Conservation (phyloP, 2,329 filamentous ascomycete species). For the Calonectria pseudoturangicola region DNA sequence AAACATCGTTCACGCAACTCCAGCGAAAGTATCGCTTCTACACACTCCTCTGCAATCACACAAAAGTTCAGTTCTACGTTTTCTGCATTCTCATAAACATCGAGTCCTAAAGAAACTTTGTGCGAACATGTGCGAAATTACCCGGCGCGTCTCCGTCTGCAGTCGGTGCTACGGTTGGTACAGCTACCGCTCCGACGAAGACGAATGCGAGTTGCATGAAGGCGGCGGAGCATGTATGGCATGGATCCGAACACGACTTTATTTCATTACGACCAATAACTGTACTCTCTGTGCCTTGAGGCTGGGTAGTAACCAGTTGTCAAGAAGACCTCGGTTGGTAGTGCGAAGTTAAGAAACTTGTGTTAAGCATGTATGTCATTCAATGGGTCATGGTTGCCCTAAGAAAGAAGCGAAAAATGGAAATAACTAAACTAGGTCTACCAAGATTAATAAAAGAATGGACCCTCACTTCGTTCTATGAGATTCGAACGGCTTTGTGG, state of each 20-base stretch:
- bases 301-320: not conserved
- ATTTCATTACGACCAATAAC: not conserved
- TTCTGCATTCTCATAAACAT: too few species aligned
- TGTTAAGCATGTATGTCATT: not conserved
- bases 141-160: not conserved
- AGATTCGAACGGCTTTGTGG: too few species aligned
- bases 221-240: not conserved
- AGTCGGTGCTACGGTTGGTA: constrained; percentile 7
- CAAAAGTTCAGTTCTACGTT: not conserved
- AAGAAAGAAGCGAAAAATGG: not conserved
- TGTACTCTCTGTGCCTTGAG: not conserved
- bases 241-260: not conserved
- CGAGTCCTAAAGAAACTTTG: too few species aligned
- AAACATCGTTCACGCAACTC: too few species aligned
- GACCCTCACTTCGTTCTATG: not conserved
- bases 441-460: not conserved
- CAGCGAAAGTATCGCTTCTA: too few species aligned
- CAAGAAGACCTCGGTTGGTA: not conserved
- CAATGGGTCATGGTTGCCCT: not conserved
- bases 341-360: not conserved
- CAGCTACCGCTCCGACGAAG: not conserved
- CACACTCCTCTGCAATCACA: not conserved
- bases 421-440: not conserved
- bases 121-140: not conserved
- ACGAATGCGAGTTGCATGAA: not conserved